Conservation (phyloP, 2,329 filamentous ascomycete species). For the Cladosporium cucumerinum region DNA sequence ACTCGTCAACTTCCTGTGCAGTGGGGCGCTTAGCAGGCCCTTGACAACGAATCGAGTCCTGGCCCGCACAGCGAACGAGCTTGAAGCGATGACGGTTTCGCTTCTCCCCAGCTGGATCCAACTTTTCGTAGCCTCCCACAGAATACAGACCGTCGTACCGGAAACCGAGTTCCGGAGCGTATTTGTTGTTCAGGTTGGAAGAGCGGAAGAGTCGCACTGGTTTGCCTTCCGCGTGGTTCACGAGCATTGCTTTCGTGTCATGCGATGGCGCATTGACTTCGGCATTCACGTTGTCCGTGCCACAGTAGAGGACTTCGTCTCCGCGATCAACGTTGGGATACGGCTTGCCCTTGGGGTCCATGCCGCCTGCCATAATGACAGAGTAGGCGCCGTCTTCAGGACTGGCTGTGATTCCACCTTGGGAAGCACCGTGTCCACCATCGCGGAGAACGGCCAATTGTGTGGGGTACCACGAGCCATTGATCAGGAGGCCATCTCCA, state of each 20-base stretch:
- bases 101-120: conserved; percentile 39
- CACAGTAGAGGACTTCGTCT: conserved; percentile 50
- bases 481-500: conserved; percentile 42
- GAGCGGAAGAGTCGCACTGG: conserved; percentile 53
- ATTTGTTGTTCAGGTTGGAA: conserved; percentile 39
- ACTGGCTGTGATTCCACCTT: conserved; percentile 53
- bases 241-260: conserved; percentile 45
- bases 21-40: conserved; percentile 45
- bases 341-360: conserved; percentile 20
- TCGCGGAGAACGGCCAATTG: conserved; percentile 51
- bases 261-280: conserved; percentile 28
- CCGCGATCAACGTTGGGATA: conserved; percentile 53
- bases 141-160: conserved; percentile 58
- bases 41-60: conserved; percentile 47
- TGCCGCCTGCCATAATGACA: conserved; percentile 50
- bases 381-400: conserved; percentile 49
- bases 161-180: conserved; percentile 48
- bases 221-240: conserved; percentile 35
- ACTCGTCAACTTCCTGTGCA: conserved; percentile 34
- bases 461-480: conserved; percentile 55
- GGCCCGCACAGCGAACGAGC: conserved; percentile 42
- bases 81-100: conserved; percentile 49
- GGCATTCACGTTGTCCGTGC: conserved; percentile 41
- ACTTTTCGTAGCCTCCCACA: conserved; percentile 39
- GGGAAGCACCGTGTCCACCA: conserved; percentile 51